Evolutionary conservation across 2,329 filamentous ascomycete genomes (phyloP).

Genomic region (Colletotrichum sublineola): DNA sequence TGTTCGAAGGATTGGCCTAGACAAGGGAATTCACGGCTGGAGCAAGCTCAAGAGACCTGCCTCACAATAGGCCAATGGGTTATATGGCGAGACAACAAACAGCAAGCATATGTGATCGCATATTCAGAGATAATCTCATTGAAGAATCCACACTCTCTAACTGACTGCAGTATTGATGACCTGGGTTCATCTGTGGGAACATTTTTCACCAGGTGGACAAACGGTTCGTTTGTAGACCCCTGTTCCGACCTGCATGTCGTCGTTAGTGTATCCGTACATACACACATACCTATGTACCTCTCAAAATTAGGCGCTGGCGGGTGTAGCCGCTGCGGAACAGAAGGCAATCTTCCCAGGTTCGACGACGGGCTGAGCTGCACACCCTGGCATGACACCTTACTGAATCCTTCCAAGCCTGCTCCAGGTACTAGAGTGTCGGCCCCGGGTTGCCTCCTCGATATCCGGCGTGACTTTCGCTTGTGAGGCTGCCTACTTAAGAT

Average conservation of each 20-base stretch:
- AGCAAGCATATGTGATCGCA: too few relatives aligned
- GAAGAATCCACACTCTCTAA: neutral
- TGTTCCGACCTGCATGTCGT: constrained; percentile 1
- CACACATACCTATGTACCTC: neutral
- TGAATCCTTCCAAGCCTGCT: neutral
- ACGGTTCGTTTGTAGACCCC: neutral
- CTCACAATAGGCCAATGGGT: neutral
- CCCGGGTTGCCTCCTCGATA: neutral
- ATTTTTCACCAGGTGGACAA: neutral
- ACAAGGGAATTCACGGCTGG: neutral
- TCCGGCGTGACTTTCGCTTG: neutral
- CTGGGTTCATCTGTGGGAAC: neutral
- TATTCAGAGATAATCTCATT: neutral
- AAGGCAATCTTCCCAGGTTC: neutral
- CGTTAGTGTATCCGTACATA: neutral
- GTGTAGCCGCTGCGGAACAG: constrained; percentile 11
- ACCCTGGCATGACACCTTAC: neutral
- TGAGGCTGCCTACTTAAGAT: neutral
- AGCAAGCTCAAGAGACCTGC: neutral
- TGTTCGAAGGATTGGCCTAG: neutral
- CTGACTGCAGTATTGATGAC: neutral
- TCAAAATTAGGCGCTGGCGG: constrained; percentile 3
- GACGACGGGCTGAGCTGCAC: neutral
- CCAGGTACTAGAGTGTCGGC: neutral
- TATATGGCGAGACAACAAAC: neutral